Evolutionary conservation across 495 filamentous ascomycete genomes (phyloP), one percentile per base, ranked within the genome.

Genomic region (Neurospora africana): DNA sequence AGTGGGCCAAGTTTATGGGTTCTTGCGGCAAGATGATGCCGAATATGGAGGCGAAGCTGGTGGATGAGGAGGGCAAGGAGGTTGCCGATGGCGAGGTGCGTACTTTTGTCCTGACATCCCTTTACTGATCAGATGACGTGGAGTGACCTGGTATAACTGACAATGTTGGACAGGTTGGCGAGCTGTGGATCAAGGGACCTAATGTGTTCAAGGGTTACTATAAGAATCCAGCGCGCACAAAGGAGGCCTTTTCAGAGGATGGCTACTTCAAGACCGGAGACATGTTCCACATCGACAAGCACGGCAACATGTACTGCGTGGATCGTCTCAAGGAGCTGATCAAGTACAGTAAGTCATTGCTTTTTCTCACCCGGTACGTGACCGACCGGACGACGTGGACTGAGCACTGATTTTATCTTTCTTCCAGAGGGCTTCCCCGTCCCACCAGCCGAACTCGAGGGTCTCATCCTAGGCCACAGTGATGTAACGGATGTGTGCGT

Each of bases 261-360:
- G 92, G 92, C 3, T 97, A 89, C 82, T 95, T 95, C 82, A 92
- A 89, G 75, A 95, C 93, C 1, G 93, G 93, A 0, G 93, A 97
- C 76, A 83, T 90, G 53, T 90, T 86, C 19, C 84, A 83, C 35
- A 82, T 88, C 21, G 90, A 92, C 76, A 75, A 81, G 15, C 76
- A 85, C 19, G 88, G 89, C 5, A 84, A 88, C 72, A 81, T 80
- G 21, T 84, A 83, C 72, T 83, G 94, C 77, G 93, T 92, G 1
- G 93, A 95, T 75, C 90, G 93, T n/a, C 85, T 93, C 27, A 97
- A 97, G 85, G 93, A 97, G 80, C 82, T 97, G 61, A 95, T 97
- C 82, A 96, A 96, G 82, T 95, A 95, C 79, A 90, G 83, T 84
- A 77, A 75, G 68, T 72, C 1, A 8, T 17, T 6, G 4, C 30